These are phyloP conservation scores for Penicillium sp. DNA, from an alignment of 2,329 filamentous ascomycete genomes.

Conservation along the genomic window DNA sequence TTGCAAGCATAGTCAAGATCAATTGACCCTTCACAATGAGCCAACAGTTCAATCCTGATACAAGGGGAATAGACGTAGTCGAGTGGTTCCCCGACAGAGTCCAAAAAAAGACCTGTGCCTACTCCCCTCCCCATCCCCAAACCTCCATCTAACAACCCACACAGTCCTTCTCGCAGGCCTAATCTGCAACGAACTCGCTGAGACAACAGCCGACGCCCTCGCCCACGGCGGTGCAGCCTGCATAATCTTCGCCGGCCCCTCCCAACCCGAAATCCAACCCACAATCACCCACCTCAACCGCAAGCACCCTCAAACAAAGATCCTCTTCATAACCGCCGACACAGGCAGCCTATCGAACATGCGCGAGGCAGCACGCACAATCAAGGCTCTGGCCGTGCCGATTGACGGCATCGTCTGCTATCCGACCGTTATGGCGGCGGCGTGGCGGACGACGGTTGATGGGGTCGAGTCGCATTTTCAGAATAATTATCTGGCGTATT, in stretches of 20 bases:
- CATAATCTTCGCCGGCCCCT: conserved; percentile 32
- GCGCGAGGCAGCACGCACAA: conserved; percentile 16
- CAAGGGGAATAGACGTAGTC: conserved; percentile 34
- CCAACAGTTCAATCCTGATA: conserved; percentile 25
- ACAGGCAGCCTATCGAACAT: conserved; percentile 17
- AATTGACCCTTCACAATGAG: conserved; percentile 12
- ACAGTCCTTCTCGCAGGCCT: conserved; percentile 32
- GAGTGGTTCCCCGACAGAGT: conserved; percentile 30
- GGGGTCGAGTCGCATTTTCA: conserved; percentile 30
- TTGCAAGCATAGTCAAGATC: background rate
- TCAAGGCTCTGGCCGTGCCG: conserved; percentile 16
- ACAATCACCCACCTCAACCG: conserved; percentile 27
- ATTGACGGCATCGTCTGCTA: conserved; percentile 28
- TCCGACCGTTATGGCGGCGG: conserved; percentile 20
- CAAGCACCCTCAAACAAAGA: conserved; percentile 21
- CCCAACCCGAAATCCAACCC: conserved; percentile 26
- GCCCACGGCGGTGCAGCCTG: conserved; percentile 28
- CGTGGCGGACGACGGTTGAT: conserved; percentile 24
- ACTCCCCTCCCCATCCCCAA: background rate
- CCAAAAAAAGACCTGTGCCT: conserved; percentile 32
- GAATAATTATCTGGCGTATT: conserved; percentile 28
- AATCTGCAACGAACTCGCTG: conserved; percentile 25
- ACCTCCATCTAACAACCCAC: background rate
- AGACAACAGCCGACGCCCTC: conserved; percentile 29
- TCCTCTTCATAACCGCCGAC: conserved; percentile 24